Percentiles rank a stretch among this genome's conserved stretches.
These are phyloP conservation scores for Hymenotorrendiella dingleyae DNA, from an alignment of 2,329 filamentous ascomycete genomes.

Conservation along the genomic window DNA sequence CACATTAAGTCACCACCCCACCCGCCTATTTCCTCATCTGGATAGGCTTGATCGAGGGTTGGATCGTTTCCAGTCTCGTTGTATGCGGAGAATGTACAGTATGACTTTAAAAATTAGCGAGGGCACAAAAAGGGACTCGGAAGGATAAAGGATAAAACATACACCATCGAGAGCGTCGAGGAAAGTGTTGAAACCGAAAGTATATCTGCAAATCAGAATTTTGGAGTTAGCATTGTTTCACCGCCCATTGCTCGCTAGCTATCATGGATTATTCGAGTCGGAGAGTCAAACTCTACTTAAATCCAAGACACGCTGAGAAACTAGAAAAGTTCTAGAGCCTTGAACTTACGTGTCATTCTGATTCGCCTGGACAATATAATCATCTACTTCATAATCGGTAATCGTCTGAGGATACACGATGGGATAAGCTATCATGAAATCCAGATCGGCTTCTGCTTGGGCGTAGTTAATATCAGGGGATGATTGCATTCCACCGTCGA, in stretches of 20 bases:
- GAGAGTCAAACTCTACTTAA: too few relatives aligned
- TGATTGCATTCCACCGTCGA: conserved; percentile 1
- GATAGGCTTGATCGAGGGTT: conserved; percentile 33
- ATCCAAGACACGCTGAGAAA: too few relatives aligned
- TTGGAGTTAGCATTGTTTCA: too few relatives aligned
- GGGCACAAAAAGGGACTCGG: too few relatives aligned
- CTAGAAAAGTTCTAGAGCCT: too few relatives aligned
- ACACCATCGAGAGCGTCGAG: conserved; percentile 41
- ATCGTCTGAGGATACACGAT: conserved; percentile 44
- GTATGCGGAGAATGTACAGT: conserved; percentile 37
- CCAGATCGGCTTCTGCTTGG: conserved; percentile 24
- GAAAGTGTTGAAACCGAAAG: conserved; percentile 38
- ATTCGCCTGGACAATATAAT: too few relatives aligned
- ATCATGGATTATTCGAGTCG: too few relatives aligned
- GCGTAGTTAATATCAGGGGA: conserved; percentile 22
- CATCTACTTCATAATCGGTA: conserved; percentile 38
- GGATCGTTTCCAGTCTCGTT: conserved; percentile 35
- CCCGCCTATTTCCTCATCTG: conserved; percentile 23
- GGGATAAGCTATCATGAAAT: conserved; percentile 40
- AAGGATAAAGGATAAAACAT: too few relatives aligned
- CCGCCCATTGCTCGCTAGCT: too few relatives aligned
- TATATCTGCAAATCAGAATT: too few relatives aligned
- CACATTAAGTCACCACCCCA: conserved; percentile 28
- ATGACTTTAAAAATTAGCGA: too few relatives aligned
- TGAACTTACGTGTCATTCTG: too few relatives aligned